Evolutionary conservation across 2,329 filamentous ascomycete species (phyloP), one percentile per base, ranked within the genome.

Genomic region (Proliferodiscus dingleyae): DNA sequence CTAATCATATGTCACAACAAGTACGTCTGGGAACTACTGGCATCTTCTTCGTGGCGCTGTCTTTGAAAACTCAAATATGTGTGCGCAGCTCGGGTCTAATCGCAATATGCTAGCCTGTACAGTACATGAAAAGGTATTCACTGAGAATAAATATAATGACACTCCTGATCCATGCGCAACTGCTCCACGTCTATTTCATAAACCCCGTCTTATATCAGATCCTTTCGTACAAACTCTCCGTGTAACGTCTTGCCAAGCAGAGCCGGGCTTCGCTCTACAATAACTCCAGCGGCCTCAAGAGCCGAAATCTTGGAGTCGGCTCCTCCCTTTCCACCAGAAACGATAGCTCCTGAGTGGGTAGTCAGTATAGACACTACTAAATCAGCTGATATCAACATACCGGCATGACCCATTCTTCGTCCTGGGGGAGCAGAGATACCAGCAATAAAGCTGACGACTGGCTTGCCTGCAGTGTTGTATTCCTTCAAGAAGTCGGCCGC

Each of bases 241-340:
- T 94, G 88, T 64, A 98, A 77, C 50, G 89, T 85, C 81, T 95
- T 96, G 68, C 93, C 93, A 61, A 98, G 80, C 60, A 81, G 72
- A 58, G 93, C 93, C 55, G 93, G 91, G 64, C 88, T 95, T 70
- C 89, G 85, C 83, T 97, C 91, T 58, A 98, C 93, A 62, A 96
- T 81, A 62, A 97, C 93, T 68, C 93, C 93, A 53, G 93, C 93
- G 55, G 80, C 78, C 77, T 97, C 87, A 50, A 98, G 83, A 52
- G 93, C 93, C 63, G 83, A 78, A 72, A 98, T 98, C 85, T 98
- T 98, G 67, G 89, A 94, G 74, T 97, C 89, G 56, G 93, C 93
- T 67, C 89, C 93, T 66, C 93, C 93, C 82, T 96, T 97, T 63
- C 93, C 93, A 62, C 93, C 93, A 59, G 87, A 89, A 57, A 98